These are phyloP conservation scores for Telfairia occidentalis DNA, from an alignment of 331 rosid genomes.

Conservation along the genomic window DNA sequence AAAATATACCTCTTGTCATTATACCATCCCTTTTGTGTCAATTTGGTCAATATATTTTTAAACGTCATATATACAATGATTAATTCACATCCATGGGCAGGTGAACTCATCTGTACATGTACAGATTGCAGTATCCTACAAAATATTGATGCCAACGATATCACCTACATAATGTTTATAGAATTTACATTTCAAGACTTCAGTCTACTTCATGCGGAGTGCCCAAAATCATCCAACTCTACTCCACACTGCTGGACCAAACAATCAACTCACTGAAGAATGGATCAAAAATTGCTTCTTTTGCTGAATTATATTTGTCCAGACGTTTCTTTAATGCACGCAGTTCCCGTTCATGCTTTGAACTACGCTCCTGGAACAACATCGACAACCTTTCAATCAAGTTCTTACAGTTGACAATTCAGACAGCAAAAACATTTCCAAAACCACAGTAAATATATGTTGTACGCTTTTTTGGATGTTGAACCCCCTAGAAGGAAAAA, in stretches of 20 bases:
- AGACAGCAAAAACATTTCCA: neutral
- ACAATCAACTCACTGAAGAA: conserved; percentile 50
- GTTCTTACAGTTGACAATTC: neutral
- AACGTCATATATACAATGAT: neutral
- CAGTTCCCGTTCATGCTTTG: conserved; percentile 65
- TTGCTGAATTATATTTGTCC: conserved; percentile 56
- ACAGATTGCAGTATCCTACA: neutral
- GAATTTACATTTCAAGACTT: neutral
- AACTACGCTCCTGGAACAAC: conserved; percentile 52
- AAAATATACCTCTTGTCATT: neutral
- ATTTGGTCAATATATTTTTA: neutral
- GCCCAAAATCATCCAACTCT: neutral
- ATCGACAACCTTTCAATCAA: conserved; percentile 7
- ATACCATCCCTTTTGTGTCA: neutral
- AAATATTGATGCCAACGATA: neutral
- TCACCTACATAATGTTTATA: neutral
- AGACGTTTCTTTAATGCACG: conserved; percentile 88
- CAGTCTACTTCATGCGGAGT: neutral
- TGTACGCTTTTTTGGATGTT: neutral
- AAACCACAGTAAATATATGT: neutral
- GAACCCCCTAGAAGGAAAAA: neutral
- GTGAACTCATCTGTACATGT: neutral
- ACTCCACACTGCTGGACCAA: conserved; percentile 3
- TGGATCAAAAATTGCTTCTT: conserved; percentile 71
- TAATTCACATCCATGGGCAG: neutral